Percentiles rank a stretch among this genome's conserved stretches.
These are phyloP conservation scores for Persicaria maculosa DNA, from an alignment of 148 eudicot genomes.

Conservation along the genomic window DNA sequence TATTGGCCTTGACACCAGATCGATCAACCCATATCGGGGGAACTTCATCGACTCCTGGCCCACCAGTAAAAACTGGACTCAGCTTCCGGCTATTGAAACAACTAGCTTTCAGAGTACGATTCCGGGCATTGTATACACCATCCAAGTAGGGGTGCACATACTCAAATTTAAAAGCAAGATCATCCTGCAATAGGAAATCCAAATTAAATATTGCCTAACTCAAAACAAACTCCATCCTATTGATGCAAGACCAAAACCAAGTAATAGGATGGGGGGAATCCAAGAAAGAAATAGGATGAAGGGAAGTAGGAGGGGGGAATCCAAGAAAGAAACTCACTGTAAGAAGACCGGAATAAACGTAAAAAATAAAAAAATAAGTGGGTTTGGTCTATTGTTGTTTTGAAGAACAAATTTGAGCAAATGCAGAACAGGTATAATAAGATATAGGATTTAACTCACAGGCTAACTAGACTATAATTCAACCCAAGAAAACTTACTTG, in stretches of 20 bases:
- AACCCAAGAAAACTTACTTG: constrained; percentile 43
- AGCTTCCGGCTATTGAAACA: constrained; percentile 91
- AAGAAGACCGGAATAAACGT: not conserved
- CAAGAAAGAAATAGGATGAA: not conserved
- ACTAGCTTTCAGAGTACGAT: constrained; percentile 68
- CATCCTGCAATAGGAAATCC: constrained; percentile 51
- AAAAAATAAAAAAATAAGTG: not conserved
- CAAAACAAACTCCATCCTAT: not conserved
- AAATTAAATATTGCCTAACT: constrained; percentile 9
- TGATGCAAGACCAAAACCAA: not conserved
- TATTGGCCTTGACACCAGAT: constrained; percentile 73
- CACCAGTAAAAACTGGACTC: constrained; percentile 96
- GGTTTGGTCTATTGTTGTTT: not conserved
- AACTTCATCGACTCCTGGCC: constrained; percentile 93
- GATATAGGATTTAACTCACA: not conserved
- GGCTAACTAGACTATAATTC: not conserved
- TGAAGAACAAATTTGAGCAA: not conserved
- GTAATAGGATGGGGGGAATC: not conserved
- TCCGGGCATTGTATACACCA: constrained; percentile 68
- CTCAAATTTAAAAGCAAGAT: constrained; percentile 86
- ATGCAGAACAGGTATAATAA: not conserved
- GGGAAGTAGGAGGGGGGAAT: not conserved
- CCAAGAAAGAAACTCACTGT: not conserved
- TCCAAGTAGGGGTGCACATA: constrained; percentile 93
- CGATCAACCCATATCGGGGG: constrained; percentile 98